Evolutionary conservation across 2,329 filamentous ascomycete genomes (phyloP).

Genomic region (Ophiostoma fasciatum): DNA sequence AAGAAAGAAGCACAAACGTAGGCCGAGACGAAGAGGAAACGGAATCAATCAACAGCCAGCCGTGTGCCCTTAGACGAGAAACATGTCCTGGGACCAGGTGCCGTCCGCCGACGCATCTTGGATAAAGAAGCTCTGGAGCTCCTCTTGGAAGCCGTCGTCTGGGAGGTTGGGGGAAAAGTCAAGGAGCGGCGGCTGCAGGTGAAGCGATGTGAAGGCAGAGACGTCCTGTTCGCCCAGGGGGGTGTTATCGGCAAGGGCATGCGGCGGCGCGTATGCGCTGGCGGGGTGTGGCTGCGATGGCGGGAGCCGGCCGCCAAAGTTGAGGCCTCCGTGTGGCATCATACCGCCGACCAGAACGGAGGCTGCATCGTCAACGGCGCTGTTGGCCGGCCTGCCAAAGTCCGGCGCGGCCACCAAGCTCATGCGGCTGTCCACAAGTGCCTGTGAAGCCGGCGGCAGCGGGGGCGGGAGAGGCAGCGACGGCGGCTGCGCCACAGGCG

Average conservation of each 20-base stretch:
- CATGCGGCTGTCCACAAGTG: neutral
- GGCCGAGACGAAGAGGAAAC: no score
- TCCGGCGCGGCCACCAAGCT: neutral
- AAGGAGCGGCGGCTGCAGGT: neutral
- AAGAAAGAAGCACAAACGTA: no score
- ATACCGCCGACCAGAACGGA: slow-evolving; percentile 1
- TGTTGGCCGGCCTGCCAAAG: neutral
- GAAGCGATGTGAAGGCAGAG: no score
- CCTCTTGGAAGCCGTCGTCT: slow-evolving; percentile 31
- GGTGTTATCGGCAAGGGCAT: no score
- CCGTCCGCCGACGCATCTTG: slow-evolving; percentile 13
- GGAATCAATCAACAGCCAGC: no score
- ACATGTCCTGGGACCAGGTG: slow-evolving; percentile 14
- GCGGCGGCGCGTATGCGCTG: no score
- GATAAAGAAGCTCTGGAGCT: slow-evolving; percentile 29
- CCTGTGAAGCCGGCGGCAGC: neutral
- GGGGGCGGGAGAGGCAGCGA: neutral
- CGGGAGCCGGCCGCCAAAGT: neutral
- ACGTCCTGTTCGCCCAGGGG: no score
- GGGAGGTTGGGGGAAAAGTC: slow-evolving; percentile 2
- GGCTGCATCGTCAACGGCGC: slow-evolving; percentile 1
- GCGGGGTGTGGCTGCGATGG: neutral
- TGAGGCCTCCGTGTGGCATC: neutral
- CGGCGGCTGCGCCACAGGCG: neutral
- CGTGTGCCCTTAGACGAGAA: slow-evolving; percentile 8